Evolutionary conservation across 148 eudicot species (phyloP), one percentile per base, ranked within the genome.

Genomic region (Polygonum aviculare): DNA sequence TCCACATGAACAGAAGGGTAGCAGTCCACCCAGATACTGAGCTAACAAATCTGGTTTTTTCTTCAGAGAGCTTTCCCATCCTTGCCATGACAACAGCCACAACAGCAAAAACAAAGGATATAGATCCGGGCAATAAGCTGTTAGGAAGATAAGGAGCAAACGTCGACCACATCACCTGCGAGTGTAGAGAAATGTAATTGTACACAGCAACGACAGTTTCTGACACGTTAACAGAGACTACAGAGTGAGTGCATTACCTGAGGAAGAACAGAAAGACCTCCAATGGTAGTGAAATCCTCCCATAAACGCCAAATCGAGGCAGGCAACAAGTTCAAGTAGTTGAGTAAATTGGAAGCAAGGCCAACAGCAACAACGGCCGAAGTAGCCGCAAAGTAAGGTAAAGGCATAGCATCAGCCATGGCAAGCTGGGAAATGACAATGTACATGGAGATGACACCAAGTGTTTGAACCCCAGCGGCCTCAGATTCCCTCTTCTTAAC

Each of bases 1-100:
- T 95, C 99, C 99, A 95, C 99, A 95, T 95, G 88, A 95, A 95
- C 79, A 95, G 97, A 76, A 95, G 90, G 73, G 99, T 95, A 71
- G 99, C 99, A 12, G 97, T 95, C 99, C 99, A 95, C 48, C 94
- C 99, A 62, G 99, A 89, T 76, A 89, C 75, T 47, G 88, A 81
- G 78, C 97, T 89, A 74, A 91, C 84, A 83, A 93, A 83, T 77
- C 84, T 86, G 80, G 74, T 75, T 48, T 85, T 94, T 84, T 84
- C 62, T 76, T 88, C 93, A 5, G 99, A 79, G 81, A 95, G 90
- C 84, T 88, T 92, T 33, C 97, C 99, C 77, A 80, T 81, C 67
- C 98, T 88, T 70, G 92, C 92, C 99, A 95, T 85, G 79, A 87
- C 75, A 76, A 89, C 93, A 44, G 89, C 87, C 40, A 78, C 72